Conservation (phyloP, 352 stramenopile genomes). For the Phytophthora fragariaefolia region DNA sequence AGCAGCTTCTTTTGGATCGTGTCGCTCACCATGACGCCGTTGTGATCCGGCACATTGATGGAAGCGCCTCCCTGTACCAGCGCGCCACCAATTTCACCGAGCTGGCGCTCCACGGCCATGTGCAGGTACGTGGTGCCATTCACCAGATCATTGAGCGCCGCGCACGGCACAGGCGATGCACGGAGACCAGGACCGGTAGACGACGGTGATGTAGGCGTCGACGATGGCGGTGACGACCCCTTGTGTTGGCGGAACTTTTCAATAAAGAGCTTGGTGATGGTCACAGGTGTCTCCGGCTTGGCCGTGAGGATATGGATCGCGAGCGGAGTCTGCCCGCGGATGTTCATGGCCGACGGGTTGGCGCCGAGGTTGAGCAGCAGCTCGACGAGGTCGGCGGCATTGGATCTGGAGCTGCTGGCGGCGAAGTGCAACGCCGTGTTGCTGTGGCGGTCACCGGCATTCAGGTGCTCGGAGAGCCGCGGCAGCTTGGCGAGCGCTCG, state of each 20-base stretch:
- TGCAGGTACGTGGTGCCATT: constrained; percentile 87
- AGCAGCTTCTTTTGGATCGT: constrained; percentile 78
- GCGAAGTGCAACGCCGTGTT: constrained; percentile 89
- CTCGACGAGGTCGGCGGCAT: constrained; percentile 70
- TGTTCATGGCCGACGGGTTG: constrained; percentile 68
- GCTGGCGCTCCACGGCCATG: constrained; percentile 74
- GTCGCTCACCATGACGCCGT: constrained; percentile 82
- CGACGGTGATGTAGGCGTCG: constrained; percentile 24
- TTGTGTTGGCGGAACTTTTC: constrained; percentile 48
- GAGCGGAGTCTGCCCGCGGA: constrained; percentile 84
- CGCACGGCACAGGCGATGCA: constrained; percentile 14
- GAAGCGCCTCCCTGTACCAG: constrained; percentile 76
- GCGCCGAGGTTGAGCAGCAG: constrained; percentile 71
- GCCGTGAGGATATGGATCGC: constrained; percentile 87
- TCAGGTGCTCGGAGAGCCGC: constrained; percentile 71
- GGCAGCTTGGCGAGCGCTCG: constrained; percentile 82
- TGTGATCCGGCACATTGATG: constrained; percentile 86
- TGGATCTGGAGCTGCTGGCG: constrained; percentile 63
- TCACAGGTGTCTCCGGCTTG: constrained; percentile 55
- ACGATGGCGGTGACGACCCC: constrained; percentile 13
- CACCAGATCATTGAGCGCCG: constrained; percentile 68
- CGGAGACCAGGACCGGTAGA: constrained; percentile 24
- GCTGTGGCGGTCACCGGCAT: constrained; percentile 73
- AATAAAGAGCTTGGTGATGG: constrained; percentile 64
- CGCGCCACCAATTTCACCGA: constrained; percentile 70